Conservation (phyloP, 2,329 filamentous ascomycete species). For the Pseudopithomyces maydicus region DNA sequence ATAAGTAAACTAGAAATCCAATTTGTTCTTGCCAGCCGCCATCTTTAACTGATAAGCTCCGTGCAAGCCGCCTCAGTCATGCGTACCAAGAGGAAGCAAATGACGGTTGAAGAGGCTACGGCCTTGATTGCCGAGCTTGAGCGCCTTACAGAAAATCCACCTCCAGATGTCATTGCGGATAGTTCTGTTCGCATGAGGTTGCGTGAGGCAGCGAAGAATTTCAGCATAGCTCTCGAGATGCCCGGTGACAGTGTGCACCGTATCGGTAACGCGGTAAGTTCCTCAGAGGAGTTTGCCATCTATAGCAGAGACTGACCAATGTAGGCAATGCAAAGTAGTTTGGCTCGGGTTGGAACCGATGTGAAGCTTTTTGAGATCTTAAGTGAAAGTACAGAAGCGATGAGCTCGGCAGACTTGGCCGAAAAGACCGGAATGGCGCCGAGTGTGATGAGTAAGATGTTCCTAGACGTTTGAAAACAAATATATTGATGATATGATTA, state of each 20-base stretch:
- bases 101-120: neutral
- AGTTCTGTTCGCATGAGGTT: neutral
- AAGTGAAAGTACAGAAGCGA: neutral
- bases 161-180: neutral
- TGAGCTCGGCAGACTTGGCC: neutral
- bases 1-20: no score
- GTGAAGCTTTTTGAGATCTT: neutral
- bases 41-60: no score
- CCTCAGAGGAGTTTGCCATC: neutral
- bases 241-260: conserved; percentile 1
- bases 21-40: no score
- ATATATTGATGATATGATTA: neutral
- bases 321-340: neutral
- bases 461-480: neutral
- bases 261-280: conserved; percentile 4
- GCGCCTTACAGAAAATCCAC: neutral
- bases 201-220: conserved; percentile 7
- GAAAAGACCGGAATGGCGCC: neutral
- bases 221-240: conserved; percentile 4
- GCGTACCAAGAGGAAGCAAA: no score
- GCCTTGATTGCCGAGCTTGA: conserved; percentile 1
- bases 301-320: neutral
- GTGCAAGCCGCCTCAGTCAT: no score
- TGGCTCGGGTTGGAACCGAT: neutral
- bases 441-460: neutral